Percentiles rank a stretch among this genome's conserved stretches.
Conservation (phyloP, 2,329 filamentous ascomycete species). For the Neodidymelliopsis sp. region DNA sequence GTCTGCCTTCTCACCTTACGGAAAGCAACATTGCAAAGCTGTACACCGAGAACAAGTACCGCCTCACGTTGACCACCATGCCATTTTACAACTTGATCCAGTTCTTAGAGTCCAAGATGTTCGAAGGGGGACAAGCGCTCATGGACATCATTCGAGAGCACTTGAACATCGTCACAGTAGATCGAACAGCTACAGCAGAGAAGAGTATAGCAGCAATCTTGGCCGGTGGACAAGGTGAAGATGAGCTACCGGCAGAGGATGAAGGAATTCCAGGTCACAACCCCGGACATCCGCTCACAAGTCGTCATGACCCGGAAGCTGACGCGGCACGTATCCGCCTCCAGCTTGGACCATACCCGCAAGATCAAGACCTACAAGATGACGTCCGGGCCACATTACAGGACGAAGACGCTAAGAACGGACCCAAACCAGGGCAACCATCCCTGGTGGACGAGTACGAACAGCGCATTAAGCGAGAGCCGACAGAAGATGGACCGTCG, state of each 20-base stretch:
- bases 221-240: slow-evolving; percentile 60
- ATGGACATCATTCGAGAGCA: slow-evolving; percentile 73
- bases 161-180: slow-evolving; percentile 66
- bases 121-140: slow-evolving; percentile 80
- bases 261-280: slow-evolving; percentile 74
- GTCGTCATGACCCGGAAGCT: slow-evolving; percentile 65
- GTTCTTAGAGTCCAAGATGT: slow-evolving; percentile 86
- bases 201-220: slow-evolving; percentile 68
- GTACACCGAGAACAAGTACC: slow-evolving; percentile 87
- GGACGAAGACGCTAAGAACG: slow-evolving; percentile 81
- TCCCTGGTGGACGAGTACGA: slow-evolving; percentile 88
- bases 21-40: slow-evolving; percentile 80
- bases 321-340: slow-evolving; percentile 62
- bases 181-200: slow-evolving; percentile 62
- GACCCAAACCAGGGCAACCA: slow-evolving; percentile 73
- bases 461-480: slow-evolving; percentile 85
- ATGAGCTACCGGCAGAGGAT: slow-evolving; percentile 68
- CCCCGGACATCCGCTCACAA: slow-evolving; percentile 68
- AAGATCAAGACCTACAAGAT: slow-evolving; percentile 81
- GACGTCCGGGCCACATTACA: slow-evolving; percentile 88
- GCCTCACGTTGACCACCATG: slow-evolving; percentile 85
- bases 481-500: slow-evolving; percentile 81
- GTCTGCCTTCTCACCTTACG: slow-evolving; percentile 77
- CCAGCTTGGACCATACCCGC: slow-evolving; percentile 80
- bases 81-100: slow-evolving; percentile 84